phyloP scores from a whole-genome alignment of 225 moss, liverwort and hornwort species.

The Pleurozium schreberi region DNA sequence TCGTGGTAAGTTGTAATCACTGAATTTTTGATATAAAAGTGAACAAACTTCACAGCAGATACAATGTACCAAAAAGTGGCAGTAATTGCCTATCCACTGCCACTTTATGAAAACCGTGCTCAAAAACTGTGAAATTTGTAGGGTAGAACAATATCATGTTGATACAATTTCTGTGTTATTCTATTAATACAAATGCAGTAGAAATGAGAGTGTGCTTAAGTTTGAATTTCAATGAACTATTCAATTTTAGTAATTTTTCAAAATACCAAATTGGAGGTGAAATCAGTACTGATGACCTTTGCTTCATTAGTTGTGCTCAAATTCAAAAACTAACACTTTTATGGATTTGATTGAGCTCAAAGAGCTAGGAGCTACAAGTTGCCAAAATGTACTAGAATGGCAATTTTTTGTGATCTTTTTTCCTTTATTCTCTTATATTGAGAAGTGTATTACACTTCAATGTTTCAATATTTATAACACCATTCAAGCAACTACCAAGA shows the following conservation, averaged over 20 bases:
- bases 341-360: neutral
- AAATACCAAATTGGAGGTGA: neutral
- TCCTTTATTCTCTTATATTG: too few relatives aligned
- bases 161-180: rapidly evolving
- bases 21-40: neutral
- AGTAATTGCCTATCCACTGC: too few relatives aligned
- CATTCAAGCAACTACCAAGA: too few relatives aligned
- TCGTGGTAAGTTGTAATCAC: neutral
- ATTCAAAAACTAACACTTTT: neutral
- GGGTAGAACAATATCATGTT: neutral
- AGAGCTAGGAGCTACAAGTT: neutral
- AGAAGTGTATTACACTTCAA: too few relatives aligned
- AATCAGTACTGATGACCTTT: too few relatives aligned
- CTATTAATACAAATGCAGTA: rapidly evolving
- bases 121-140: too few relatives aligned
- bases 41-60: neutral
- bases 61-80: too few relatives aligned
- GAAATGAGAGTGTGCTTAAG: neutral
- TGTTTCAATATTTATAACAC: too few relatives aligned
- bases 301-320: neutral
- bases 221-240: neutral
- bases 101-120: too few relatives aligned
- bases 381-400: neutral
- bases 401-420: neutral
- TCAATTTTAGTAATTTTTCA: neutral